A percentile compares a stretch with the other conserved stretches of the same genome.
phyloP scores from a whole-genome alignment of 140 eudicot genomes.

The Flaveria floridana region DNA sequence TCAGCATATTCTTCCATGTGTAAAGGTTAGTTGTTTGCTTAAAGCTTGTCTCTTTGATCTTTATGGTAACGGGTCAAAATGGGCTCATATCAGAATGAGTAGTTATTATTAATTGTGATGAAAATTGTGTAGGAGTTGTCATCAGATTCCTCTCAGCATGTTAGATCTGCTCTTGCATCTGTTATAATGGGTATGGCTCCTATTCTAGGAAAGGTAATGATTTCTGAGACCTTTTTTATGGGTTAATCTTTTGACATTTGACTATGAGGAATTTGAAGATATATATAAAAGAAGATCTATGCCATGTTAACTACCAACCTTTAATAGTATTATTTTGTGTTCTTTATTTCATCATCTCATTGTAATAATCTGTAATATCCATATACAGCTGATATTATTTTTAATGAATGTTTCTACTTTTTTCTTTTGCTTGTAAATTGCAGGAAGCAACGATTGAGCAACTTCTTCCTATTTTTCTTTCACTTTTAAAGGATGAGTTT shows the following conservation, averaged over 20 bases:
- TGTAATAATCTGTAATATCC: not conserved
- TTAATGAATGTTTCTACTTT: constrained; percentile 3
- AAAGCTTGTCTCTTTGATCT: constrained; percentile 14
- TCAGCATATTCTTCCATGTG: constrained; percentile 98
- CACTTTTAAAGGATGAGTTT: constrained; percentile 91
- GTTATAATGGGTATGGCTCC: constrained; percentile 99
- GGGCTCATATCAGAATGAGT: not conserved
- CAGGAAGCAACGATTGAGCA: constrained; percentile 99
- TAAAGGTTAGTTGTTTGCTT: constrained; percentile 54
- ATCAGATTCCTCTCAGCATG: constrained; percentile 99
- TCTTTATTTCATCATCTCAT: not conserved
- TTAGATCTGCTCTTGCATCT: constrained; percentile 96
- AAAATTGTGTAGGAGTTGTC: constrained; percentile 71
- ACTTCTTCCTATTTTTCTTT: constrained; percentile 96
- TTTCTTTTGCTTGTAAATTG: constrained; percentile 31
- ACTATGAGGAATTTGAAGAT: not conserved
- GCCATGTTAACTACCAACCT: not conserved
- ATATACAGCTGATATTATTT: not conserved
- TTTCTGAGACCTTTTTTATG: not conserved
- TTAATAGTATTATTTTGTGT: no score
- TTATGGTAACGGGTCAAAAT: not conserved
- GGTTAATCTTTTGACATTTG: not conserved
- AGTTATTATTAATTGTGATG: constrained; percentile 14
- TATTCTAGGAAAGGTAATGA: constrained; percentile 82
- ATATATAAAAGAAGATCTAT: not conserved